Evolutionary conservation across 2,329 filamentous ascomycete genomes (phyloP).

Genomic region (Ciborinia camelliae): DNA sequence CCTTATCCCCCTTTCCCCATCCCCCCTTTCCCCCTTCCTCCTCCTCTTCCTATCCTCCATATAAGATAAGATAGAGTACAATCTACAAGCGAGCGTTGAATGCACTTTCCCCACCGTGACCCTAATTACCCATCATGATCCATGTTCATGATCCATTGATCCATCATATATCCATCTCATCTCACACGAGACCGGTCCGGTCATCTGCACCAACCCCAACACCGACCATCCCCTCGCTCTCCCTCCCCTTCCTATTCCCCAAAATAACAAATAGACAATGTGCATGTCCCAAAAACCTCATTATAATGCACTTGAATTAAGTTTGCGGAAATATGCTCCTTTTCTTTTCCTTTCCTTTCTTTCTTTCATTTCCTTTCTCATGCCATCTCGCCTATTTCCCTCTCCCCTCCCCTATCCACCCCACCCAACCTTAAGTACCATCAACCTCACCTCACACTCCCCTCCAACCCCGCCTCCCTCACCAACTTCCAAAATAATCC

Average conservation of each 20-base stretch:
- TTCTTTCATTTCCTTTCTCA: not conserved
- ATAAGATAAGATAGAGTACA: too few relatives aligned
- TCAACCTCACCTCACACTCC: conserved; percentile 15
- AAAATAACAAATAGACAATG: not conserved
- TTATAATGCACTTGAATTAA: conserved; percentile 1
- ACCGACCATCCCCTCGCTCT: not conserved
- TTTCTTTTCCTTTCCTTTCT: not conserved
- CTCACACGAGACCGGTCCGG: too few relatives aligned
- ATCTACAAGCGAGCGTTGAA: too few relatives aligned
- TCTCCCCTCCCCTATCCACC: not conserved
- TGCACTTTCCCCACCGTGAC: too few relatives aligned
- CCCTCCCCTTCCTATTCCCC: too few relatives aligned
- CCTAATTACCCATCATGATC: too few relatives aligned
- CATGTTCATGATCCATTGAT: too few relatives aligned
- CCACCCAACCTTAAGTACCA: not conserved
- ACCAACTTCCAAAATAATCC: conserved; percentile 88
- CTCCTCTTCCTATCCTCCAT: too few relatives aligned
- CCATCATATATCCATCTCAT: too few relatives aligned
- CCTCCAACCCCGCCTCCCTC: conserved; percentile 75
- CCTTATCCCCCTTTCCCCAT: too few relatives aligned
- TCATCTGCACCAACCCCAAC: too few relatives aligned
- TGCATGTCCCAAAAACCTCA: not conserved
- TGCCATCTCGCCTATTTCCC: not conserved
- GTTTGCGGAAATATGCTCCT: not conserved
- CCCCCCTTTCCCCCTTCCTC: too few relatives aligned